Evolutionary conservation across 2,329 filamentous ascomycete species (phyloP), one percentile per base, ranked within the genome.

Genomic region (Apiospora kogelbergensis): DNA sequence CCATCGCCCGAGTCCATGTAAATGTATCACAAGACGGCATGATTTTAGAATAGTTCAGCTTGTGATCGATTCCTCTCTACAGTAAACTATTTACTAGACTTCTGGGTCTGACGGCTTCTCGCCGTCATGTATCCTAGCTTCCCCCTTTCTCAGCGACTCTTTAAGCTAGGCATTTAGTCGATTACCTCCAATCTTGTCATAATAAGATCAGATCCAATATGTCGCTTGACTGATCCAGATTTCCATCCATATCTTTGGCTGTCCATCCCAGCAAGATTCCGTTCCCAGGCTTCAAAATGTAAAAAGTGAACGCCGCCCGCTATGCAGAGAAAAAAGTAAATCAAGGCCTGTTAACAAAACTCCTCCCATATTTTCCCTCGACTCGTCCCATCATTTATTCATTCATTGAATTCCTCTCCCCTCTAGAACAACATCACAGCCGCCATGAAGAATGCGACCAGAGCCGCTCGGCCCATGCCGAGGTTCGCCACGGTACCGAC

Each of bases 401-500:
- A 11, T n/a, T 60, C n/a, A 20, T 13, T n/a, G 2, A 9, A 33
- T 3, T n/a, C n/a, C 9, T 15, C 6, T n/a, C 10, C 60, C 24
- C 7, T 33, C 33, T 53, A 66, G 7, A 66, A 46, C 17, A 85
- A 73, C 67, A 84, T 71, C 24, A 85, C 71, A 5, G 79, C 80
- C 13, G 79, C 83, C 5, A 75, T 82, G 33, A 85, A 67, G 72
- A 85, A 84, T 3, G 80, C 80, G 66, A 84, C 75, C 66, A 86
- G 70, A 10, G 83, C 83, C 2, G 78, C 82, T 13, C 76, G 77
- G 15, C 78, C 79, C 60, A 78, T 70, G 26, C 71, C 70, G 2
- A 69, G 70, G 53, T 63, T 30, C 65, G 30, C 69, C 48, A 68
- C 45, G 57, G 72, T 66, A 26, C 72, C 70, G 46, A 66, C 71